phyloP scores from a whole-genome alignment of 805 yeast species.

The Sugiyamaella americana region DNA sequence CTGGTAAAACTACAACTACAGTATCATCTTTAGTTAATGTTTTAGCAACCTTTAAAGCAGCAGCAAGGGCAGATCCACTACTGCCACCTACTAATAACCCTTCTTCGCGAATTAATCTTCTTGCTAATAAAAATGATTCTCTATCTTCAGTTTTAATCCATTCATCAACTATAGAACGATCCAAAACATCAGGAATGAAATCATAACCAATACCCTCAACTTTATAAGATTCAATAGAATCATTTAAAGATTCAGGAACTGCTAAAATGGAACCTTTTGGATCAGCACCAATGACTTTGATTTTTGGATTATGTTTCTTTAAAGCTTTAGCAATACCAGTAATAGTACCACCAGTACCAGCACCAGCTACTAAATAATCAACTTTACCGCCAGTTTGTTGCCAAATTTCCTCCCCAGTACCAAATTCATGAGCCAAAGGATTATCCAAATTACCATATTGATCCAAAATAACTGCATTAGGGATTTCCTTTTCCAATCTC shows the following conservation, averaged over 20 bases:
- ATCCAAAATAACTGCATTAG: conserved; percentile 77
- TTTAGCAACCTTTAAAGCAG: conserved; percentile 63
- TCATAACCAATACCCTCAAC: conserved; percentile 93
- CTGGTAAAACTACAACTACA: conserved; percentile 79
- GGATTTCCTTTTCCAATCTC: conserved; percentile 73
- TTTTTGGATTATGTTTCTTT: conserved; percentile 59
- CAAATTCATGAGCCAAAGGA: conserved; percentile 77
- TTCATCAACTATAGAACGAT: conserved; percentile 57
- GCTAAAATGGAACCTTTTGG: conserved; percentile 85
- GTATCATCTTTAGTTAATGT: conserved; percentile 66
- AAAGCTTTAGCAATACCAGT: conserved; percentile 73
- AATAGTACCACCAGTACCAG: conserved; percentile 92
- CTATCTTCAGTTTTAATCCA: conserved; percentile 87
- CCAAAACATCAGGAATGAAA: conserved; percentile 74
- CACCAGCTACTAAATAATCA: conserved; percentile 78
- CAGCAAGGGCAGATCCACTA: conserved; percentile 77
- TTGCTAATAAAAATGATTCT: conserved; percentile 70
- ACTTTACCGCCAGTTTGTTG: conserved; percentile 68
- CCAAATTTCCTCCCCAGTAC: conserved; percentile 83
- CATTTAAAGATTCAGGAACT: conserved; percentile 64
- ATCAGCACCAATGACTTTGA: conserved; percentile 72
- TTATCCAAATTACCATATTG: conserved; percentile 75
- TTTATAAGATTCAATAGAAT: conserved; percentile 52
- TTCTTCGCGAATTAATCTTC: conserved; percentile 77
- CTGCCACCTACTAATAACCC: conserved; percentile 90